Conservation (phyloP, 2,329 filamentous ascomycete genomes). For the Alternaria sp. region DNA sequence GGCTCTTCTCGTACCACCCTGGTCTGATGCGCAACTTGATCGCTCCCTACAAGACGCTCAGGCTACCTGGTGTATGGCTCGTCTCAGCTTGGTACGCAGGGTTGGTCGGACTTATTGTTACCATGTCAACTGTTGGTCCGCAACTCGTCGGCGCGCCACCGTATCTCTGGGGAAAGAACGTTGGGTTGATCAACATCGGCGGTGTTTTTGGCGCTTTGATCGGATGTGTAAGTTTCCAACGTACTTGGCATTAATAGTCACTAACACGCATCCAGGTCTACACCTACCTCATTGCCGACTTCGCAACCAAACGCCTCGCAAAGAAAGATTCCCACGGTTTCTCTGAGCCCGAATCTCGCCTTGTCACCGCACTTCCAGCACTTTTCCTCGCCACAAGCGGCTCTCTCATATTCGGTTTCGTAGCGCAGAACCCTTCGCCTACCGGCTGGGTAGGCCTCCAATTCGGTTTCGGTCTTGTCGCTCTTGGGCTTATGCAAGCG, state of each 20-base stretch:
- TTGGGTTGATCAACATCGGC: slow-evolving; percentile 51
- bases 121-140: slow-evolving; percentile 49
- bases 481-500: slow-evolving; percentile 53
- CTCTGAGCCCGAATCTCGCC: slow-evolving; percentile 52
- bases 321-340: slow-evolving; percentile 48
- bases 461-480: slow-evolving; percentile 51
- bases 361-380: slow-evolving; percentile 51
- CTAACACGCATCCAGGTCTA: slow-evolving; percentile 22
- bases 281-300: slow-evolving; percentile 51
- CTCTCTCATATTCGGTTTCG: slow-evolving; percentile 52
- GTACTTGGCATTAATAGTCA: too few species aligned
- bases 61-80: slow-evolving; percentile 54
- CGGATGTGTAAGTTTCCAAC: slow-evolving; percentile 34
- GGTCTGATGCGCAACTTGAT: slow-evolving; percentile 47
- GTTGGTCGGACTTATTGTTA: slow-evolving; percentile 52
- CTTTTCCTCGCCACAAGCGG: slow-evolving; percentile 51
- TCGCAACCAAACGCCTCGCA: slow-evolving; percentile 48
- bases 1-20: slow-evolving; percentile 46
- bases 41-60: slow-evolving; percentile 49
- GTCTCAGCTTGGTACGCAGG: slow-evolving; percentile 55
- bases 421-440: slow-evolving; percentile 47
- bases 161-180: slow-evolving; percentile 53
- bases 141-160: slow-evolving; percentile 51
- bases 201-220: slow-evolving; percentile 49
- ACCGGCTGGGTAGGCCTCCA: slow-evolving; percentile 52